phyloP scores from a whole-genome alignment of 202 grass and related monocot species.

The Schoenoplectus triqueter region DNA sequence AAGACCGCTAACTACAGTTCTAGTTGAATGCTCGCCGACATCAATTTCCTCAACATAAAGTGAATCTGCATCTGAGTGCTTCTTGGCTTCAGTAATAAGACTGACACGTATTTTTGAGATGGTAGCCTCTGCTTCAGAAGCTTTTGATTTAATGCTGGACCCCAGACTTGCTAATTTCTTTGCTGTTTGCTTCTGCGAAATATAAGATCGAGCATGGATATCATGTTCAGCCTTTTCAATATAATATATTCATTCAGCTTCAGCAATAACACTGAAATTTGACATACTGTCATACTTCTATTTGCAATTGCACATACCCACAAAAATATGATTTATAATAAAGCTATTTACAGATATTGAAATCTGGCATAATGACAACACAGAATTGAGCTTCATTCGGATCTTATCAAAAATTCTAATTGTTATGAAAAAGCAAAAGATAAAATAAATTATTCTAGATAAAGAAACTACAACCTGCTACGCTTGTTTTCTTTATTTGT shows the following conservation, averaged over 20 bases:
- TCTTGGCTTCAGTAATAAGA: conserved; percentile 81
- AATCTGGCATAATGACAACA: too few relatives aligned
- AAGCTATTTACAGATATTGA: neutral
- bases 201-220: neutral
- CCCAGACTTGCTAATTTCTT: conserved; percentile 67
- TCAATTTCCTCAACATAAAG: conserved; percentile 98
- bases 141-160: conserved; percentile 54
- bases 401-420: too few relatives aligned
- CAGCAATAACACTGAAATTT: neutral
- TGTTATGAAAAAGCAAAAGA: too few relatives aligned
- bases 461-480: conserved; percentile 17
- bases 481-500: conserved; percentile 63
- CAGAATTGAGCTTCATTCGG: too few relatives aligned
- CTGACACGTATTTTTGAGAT: conserved; percentile 86
- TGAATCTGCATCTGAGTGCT: conserved; percentile 93
- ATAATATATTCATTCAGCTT: neutral
- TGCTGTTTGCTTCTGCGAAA: conserved; percentile 41
- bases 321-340: neutral
- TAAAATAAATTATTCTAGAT: neutral
- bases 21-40: conserved; percentile 71
- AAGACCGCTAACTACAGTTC: conserved; percentile 89
- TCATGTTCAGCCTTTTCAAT: conserved; percentile 2
- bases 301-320: neutral
- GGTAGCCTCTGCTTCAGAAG: conserved; percentile 51
- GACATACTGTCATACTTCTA: neutral